A percentile compares a stretch with the other conserved stretches of the same genome.
Evolutionary conservation across 2,329 filamentous ascomycete genomes (phyloP).

Genomic region (Cercospora zeae-maydis): DNA sequence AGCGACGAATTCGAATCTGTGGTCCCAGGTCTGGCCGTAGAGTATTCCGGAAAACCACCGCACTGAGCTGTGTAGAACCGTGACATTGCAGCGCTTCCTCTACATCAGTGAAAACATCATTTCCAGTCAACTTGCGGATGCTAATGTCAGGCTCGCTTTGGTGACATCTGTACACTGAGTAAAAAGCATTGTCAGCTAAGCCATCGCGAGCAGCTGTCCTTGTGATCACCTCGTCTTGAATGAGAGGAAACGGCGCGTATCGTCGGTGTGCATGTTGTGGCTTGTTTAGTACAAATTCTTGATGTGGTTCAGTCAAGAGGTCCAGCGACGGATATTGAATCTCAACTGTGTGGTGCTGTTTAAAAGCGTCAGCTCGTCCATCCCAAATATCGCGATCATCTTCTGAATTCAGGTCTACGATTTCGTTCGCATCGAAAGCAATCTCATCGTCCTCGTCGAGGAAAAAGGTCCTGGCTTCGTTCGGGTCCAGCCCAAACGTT

Average conservation of each 20-base stretch:
- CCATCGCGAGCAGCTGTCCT: constrained; percentile 14
- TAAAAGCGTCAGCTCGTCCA: constrained; percentile 3
- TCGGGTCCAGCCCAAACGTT: constrained; percentile 11
- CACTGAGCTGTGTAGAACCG: constrained; percentile 4
- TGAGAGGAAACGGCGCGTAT: constrained; percentile 15
- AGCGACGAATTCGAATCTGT: constrained; percentile 10
- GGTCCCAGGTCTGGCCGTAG: neutral
- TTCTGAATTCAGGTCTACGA: neutral
- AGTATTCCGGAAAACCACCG: constrained; percentile 6
- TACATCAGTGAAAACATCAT: constrained; percentile 5
- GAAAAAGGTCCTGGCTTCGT: constrained; percentile 3
- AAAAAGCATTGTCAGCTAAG: constrained; percentile 7
- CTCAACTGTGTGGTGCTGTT: constrained; percentile 9
- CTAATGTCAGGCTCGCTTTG: neutral
- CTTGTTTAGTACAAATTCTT: constrained; percentile 10
- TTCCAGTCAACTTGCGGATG: neutral
- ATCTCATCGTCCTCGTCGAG: neutral
- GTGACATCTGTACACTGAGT: constrained; percentile 14
- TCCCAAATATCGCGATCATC: neutral
- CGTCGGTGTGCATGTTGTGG: constrained; percentile 7
- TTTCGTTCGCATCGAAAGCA: constrained; percentile 1
- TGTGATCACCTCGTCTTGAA: constrained; percentile 8
- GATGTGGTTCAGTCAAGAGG: constrained; percentile 4
- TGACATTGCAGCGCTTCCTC: constrained; percentile 9
- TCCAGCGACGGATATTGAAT: constrained; percentile 14